Base-by-base conservation (phyloP, 495 filamentous ascomycete genomes). In the Pyronema domesticum region DNA sequence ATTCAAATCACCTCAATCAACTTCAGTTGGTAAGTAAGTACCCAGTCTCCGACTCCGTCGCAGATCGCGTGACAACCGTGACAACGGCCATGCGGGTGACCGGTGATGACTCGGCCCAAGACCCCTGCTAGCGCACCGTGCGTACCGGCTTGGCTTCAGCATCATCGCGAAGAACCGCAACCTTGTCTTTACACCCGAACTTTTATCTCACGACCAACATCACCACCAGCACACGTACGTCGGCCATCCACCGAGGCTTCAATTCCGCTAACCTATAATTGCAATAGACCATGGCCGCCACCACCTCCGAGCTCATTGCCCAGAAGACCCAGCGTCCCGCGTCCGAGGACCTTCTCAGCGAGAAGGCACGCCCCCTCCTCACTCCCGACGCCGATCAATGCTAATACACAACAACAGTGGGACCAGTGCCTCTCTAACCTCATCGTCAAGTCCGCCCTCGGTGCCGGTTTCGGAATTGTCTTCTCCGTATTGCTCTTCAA, bases 401-500 rank as follows among this genome's bases (percentile, higher is more conserved):
- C 30, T 45, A 37, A 19, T 46, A 17, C 37, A 9, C 11, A 34
- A 45, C 37, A 35, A 47, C 62, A 99, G 93, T 99, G 91, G 91
- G 91, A 99, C 70, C 86, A 82, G 69, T 94, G 89, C 69, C 81
- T 96, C 68, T 95, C 91, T 60, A 94, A 89, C 64, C 77, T 94
- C 71, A 77, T 96, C 65, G 89, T 96, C 73, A 88, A 91, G 68
- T 95, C 88, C 54, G 80, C 83, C 47, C 79, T 99, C 67, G 91
- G 91, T 61, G 80, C 95, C 60, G 85, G 82, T 54, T 95, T 96
- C 72, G 91, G 91, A 70, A 82, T 96, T 68, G 83, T 96, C 69
- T 96, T 99, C 75, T 95, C 89, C 46, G 89, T 99, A 34, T 81
- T 99, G 46, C 71, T 99, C 23, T 99, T 99, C 79, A 94, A 93